A percentile compares a stretch with the other conserved stretches of the same genome.
phyloP scores from a whole-genome alignment of 805 yeast species.

The Nakazawaea wickerhamii region DNA sequence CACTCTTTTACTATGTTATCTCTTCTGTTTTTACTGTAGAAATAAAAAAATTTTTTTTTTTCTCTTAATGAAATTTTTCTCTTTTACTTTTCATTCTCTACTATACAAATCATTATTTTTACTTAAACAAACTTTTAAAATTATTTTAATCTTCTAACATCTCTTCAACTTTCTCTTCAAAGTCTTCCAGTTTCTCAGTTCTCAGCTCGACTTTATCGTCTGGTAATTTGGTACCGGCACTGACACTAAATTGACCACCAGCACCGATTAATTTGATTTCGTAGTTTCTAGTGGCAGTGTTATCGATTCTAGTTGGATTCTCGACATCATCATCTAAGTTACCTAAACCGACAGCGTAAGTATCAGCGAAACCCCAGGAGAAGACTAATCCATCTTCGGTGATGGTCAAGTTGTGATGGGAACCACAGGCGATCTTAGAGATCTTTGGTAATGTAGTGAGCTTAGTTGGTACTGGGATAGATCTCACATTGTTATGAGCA shows the following conservation, averaged over 20 bases:
- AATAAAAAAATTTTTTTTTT: slow-evolving; percentile 3
- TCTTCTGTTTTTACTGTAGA: not conserved
- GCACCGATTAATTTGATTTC: slow-evolving; percentile 74
- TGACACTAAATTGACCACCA: slow-evolving; percentile 93
- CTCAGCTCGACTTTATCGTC: slow-evolving; percentile 49
- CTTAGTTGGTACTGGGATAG: slow-evolving; percentile 80
- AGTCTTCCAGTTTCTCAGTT: slow-evolving; percentile 45
- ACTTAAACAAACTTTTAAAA: not conserved
- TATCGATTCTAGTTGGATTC: slow-evolving; percentile 81
- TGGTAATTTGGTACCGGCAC: slow-evolving; percentile 69
- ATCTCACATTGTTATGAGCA: slow-evolving; percentile 73
- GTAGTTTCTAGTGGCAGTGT: slow-evolving; percentile 86
- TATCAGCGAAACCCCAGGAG: slow-evolving; percentile 98
- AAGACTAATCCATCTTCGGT: slow-evolving; percentile 79
- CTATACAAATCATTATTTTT: not conserved
- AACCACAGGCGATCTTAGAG: slow-evolving; percentile 69
- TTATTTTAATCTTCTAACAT: not conserved
- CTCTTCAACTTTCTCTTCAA: slow-evolving; percentile 30
- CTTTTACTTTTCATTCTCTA: not conserved
- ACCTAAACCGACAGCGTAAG: slow-evolving; percentile 94
- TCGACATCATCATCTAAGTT: slow-evolving; percentile 78
- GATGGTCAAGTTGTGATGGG: slow-evolving; percentile 88
- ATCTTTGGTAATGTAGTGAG: slow-evolving; percentile 52
- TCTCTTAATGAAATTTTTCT: not conserved
- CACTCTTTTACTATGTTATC: not conserved